Evolutionary conservation across 768 basidiomycete genomes (phyloP).

Genomic region (Pholiota microspora): DNA sequence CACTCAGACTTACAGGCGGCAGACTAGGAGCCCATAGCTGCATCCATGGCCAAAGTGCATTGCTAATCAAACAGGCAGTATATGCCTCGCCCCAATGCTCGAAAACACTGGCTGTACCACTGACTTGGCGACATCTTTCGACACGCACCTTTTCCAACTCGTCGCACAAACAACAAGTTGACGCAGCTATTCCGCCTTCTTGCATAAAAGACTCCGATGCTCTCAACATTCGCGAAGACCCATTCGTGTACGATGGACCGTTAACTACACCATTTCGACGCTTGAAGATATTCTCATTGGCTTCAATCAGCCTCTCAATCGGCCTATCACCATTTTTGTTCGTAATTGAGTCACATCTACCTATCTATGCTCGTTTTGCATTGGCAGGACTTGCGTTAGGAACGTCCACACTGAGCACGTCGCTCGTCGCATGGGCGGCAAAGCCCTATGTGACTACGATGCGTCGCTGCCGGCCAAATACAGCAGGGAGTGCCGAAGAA

Average conservation of each 20-base stretch:
- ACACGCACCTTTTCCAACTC: slow-evolving; percentile 16
- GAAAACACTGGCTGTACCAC: background rate
- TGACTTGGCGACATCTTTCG: slow-evolving; percentile 4
- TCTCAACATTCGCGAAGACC: slow-evolving; percentile 25
- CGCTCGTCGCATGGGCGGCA: slow-evolving; percentile 68
- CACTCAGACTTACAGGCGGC: slow-evolving; percentile 4
- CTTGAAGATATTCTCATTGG: slow-evolving; percentile 81
- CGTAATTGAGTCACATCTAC: slow-evolving; percentile 74
- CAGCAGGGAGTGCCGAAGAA: slow-evolving; percentile 44
- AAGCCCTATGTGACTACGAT: slow-evolving; percentile 72
- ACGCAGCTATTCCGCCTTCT: slow-evolving; percentile 7
- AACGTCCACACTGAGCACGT: slow-evolving; percentile 74
- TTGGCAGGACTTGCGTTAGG: slow-evolving; percentile 69
- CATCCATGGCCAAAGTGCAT: background rate
- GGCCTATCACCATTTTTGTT: slow-evolving; percentile 80
- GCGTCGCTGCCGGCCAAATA: slow-evolving; percentile 45
- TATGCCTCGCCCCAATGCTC: background rate
- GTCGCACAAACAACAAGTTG: slow-evolving; percentile 11
- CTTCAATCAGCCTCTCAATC: slow-evolving; percentile 67
- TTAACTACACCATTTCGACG: slow-evolving; percentile 69
- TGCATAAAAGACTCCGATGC: slow-evolving; percentile 1
- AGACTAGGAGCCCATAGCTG: background rate
- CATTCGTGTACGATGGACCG: slow-evolving; percentile 64
- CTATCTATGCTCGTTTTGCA: slow-evolving; percentile 62
- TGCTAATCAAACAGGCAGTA: background rate